phyloP scores from a whole-genome alignment of 331 rosid species.

The Cucumis variabilis region DNA sequence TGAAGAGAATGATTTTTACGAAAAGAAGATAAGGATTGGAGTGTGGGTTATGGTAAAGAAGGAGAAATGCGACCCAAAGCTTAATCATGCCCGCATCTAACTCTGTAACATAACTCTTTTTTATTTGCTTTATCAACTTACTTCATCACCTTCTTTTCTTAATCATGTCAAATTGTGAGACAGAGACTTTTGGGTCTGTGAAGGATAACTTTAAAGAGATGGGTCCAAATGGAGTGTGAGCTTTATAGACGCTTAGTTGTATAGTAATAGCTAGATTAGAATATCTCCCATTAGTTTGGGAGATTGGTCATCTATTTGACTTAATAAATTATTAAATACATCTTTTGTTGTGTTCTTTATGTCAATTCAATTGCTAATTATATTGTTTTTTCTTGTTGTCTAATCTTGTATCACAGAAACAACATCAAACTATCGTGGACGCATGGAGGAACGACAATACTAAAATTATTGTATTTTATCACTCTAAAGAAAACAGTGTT shows the following conservation, averaged over 20 bases:
- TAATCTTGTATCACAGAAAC: not conserved
- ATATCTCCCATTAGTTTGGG: not conserved
- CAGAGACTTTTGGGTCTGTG: not conserved
- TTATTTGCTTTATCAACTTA: conserved; percentile 12
- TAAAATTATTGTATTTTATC: not conserved
- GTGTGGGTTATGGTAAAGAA: conserved; percentile 99
- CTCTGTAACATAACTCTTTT: conserved; percentile 27
- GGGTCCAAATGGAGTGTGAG: conserved; percentile 1
- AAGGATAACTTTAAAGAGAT: not conserved
- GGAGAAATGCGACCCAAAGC: conserved; percentile 96
- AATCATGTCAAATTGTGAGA: no score
- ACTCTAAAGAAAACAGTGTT: not conserved
- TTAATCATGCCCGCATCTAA: conserved; percentile 17
- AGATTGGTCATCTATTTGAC: not conserved
- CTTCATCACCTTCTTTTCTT: conserved; percentile 23
- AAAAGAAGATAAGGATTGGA: conserved; percentile 69
- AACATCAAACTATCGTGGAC: not conserved
- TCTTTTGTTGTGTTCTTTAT: not conserved
- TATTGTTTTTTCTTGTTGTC: not conserved
- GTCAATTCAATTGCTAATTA: conserved; percentile 2
- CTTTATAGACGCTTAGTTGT: not conserved
- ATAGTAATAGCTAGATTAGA: not conserved
- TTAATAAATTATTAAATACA: not conserved
- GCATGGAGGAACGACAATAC: not conserved
- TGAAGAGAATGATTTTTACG: conserved; percentile 32